Percentiles rank a stretch among this genome's conserved stretches.
Evolutionary conservation across 2,329 filamentous ascomycete species (phyloP).

Genomic region (Pseudocercospora macadamiae): DNA sequence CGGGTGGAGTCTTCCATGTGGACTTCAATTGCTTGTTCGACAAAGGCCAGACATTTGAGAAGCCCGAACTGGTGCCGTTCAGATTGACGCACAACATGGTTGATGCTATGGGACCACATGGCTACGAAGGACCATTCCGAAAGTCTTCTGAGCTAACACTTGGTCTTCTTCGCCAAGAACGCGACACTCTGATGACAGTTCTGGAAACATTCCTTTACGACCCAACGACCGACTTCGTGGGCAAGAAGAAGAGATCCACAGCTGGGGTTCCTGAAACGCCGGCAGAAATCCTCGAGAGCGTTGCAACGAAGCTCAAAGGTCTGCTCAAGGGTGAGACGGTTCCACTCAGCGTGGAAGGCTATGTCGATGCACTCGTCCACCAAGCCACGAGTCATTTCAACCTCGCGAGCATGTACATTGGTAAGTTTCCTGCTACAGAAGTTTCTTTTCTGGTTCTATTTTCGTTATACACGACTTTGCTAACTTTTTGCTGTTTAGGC

Average conservation of each 20-base stretch:
- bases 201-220: constrained; percentile 97
- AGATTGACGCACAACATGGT: constrained; percentile 98
- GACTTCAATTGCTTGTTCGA: constrained; percentile 99
- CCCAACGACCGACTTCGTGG: constrained; percentile 89
- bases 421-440: constrained; percentile 41
- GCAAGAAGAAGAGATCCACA: constrained; percentile 63
- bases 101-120: constrained; percentile 92
- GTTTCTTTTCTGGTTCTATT: not conserved
- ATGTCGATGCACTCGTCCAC: constrained; percentile 92
- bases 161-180: constrained; percentile 80
- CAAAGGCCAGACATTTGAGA: constrained; percentile 92
- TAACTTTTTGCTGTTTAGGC: constrained; percentile 15
- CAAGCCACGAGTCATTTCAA: constrained; percentile 81
- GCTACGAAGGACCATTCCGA: constrained; percentile 88
- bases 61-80: constrained; percentile 93
- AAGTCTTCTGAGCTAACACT: constrained; percentile 89
- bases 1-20: constrained; percentile 93
- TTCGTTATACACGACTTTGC: not conserved
- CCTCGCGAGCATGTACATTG: constrained; percentile 93
- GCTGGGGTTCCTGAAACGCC: constrained; percentile 66
- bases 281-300: constrained; percentile 83
- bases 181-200: constrained; percentile 96
- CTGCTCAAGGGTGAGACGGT: constrained; percentile 85
- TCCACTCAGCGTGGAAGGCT: constrained; percentile 90
- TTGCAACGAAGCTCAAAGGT: constrained; percentile 83